Percentiles rank a stretch among this genome's conserved stretches.
Conservation (phyloP, 495 filamentous ascomycete genomes). For the Friedmanniomyces simplex region DNA sequence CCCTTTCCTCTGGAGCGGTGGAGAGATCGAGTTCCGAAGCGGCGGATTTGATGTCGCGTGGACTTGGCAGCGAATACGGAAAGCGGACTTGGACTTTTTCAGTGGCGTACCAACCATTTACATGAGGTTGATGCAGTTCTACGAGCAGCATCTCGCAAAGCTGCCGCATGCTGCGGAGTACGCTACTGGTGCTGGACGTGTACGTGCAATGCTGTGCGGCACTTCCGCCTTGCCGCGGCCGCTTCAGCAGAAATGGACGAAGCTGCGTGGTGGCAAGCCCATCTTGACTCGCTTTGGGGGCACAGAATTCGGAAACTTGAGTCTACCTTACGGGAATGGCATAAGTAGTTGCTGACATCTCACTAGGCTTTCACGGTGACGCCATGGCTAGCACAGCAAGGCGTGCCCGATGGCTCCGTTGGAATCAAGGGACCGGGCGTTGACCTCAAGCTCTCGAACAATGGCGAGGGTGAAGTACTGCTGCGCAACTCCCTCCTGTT, state of each 20-base stretch:
- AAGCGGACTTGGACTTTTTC: constrained; percentile 36
- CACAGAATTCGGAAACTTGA: constrained; percentile 39
- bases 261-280: constrained; percentile 27
- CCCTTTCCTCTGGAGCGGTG: constrained; percentile 35
- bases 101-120: constrained; percentile 43
- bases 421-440: constrained; percentile 28
- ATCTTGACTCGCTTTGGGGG: constrained; percentile 38
- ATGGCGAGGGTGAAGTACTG: constrained; percentile 35
- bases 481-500: constrained; percentile 38
- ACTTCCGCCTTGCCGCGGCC: constrained; percentile 37
- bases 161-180: constrained; percentile 25
- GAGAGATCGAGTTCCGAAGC: constrained; percentile 38
- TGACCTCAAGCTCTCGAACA: constrained; percentile 24
- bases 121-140: constrained; percentile 39
- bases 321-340: too few relatives aligned
- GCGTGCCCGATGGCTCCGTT: constrained; percentile 36
- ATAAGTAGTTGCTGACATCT: too few relatives aligned
- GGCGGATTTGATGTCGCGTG: constrained; percentile 37
- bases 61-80: constrained; percentile 39
- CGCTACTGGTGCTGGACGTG: constrained; percentile 28
- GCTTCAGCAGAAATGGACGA: constrained; percentile 36
- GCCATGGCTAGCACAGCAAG: constrained; percentile 25
- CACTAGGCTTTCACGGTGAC: constrained; percentile 36
- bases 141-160: constrained; percentile 25
- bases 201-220: constrained; percentile 37